Conservation (phyloP, 805 yeast genomes). For the Suhomyces kilbournensis region DNA sequence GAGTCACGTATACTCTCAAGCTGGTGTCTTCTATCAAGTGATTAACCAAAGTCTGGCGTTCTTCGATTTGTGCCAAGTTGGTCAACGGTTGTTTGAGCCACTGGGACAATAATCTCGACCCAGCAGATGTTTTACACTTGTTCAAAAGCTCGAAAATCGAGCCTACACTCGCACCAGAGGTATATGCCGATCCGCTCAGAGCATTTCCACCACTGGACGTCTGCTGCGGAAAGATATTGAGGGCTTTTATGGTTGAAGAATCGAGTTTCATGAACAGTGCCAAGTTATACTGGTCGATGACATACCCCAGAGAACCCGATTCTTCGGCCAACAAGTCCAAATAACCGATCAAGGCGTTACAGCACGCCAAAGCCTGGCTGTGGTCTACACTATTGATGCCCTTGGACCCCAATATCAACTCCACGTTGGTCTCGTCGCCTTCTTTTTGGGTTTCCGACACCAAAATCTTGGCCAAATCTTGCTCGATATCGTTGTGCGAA, state of each 20-base stretch:
- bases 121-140: constrained; percentile 86
- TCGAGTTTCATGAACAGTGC: constrained; percentile 87
- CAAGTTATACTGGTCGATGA: constrained; percentile 65
- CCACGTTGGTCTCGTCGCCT: constrained; percentile 29
- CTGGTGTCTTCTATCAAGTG: constrained; percentile 67
- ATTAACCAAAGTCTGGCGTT: constrained; percentile 75
- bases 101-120: constrained; percentile 79
- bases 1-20: constrained; percentile 61
- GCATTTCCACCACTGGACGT: constrained; percentile 11
- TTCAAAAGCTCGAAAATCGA: constrained; percentile 83
- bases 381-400: constrained; percentile 47
- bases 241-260: constrained; percentile 82
- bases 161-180: constrained; percentile 17
- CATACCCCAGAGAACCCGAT: constrained; percentile 51
- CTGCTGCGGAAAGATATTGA: constrained; percentile 71
- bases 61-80: constrained; percentile 51
- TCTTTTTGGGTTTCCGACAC: constrained; percentile 25
- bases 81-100: constrained; percentile 97
- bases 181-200: neutral
- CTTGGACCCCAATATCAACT: constrained; percentile 51
- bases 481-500: constrained; percentile 65
- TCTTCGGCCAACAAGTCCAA: constrained; percentile 61
- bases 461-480: constrained; percentile 72
- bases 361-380: constrained; percentile 55
- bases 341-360: constrained; percentile 68